Percentiles rank a stretch among this genome's conserved stretches.
phyloP scores from a whole-genome alignment of 176 grass and related monocot species.

The barley (Hordeum vulgare) region DNA sequence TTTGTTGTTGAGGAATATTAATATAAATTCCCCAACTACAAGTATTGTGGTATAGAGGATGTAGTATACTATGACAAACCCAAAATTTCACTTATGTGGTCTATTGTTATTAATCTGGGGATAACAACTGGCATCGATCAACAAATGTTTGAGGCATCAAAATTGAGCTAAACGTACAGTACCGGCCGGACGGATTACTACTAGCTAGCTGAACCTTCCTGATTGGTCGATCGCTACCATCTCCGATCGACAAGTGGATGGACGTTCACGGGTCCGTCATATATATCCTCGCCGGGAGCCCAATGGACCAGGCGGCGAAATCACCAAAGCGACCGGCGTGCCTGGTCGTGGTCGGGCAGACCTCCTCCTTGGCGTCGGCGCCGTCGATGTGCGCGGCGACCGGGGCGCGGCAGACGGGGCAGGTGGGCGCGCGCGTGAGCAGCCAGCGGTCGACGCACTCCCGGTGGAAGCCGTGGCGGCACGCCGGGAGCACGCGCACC shows the following conservation, averaged over 20 bases:
- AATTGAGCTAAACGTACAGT: neutral
- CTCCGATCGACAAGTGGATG: neutral
- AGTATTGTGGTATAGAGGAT: no score
- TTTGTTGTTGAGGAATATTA: no score
- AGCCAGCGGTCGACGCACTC: conserved; percentile 56
- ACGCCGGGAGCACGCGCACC: conserved; percentile 35
- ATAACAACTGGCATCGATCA: neutral
- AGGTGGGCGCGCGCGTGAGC: conserved; percentile 31
- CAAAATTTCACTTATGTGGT: neutral
- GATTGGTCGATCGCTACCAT: neutral
- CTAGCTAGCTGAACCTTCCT: neutral
- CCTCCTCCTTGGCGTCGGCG: neutral
- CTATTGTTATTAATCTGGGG: neutral
- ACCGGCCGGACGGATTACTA: no score
- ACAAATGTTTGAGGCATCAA: neutral
- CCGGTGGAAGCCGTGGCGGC: conserved; percentile 41
- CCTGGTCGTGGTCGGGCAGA: neutral
- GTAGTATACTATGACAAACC: neutral
- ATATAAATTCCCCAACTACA: no score
- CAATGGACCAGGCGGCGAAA: neutral
- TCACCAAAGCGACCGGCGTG: neutral
- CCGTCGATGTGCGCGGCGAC: neutral
- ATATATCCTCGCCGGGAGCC: neutral
- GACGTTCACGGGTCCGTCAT: neutral
- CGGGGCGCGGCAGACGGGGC: conserved; percentile 33